phyloP scores from a whole-genome alignment of 257 asterid species.

The Knoxia roxburghii region DNA sequence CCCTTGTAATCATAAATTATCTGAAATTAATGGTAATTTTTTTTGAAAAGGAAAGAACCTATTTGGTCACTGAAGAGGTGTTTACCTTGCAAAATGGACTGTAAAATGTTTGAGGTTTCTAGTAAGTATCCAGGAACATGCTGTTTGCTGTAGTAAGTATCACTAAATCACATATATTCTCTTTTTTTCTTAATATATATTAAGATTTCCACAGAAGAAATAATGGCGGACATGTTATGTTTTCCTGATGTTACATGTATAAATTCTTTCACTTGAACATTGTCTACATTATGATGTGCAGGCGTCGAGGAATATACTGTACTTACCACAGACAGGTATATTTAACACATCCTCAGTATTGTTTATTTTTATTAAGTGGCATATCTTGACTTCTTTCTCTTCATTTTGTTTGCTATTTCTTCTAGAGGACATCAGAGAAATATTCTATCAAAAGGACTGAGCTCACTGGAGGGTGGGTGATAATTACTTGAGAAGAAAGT shows the following conservation, averaged over 20 bases:
- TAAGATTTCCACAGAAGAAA: neutral
- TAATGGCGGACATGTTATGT: neutral
- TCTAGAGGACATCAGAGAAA: slow-evolving; percentile 52
- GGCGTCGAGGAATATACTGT: slow-evolving; percentile 65
- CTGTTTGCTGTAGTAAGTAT: neutral
- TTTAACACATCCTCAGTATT: slow-evolving; percentile 10
- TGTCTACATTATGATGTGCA: slow-evolving; percentile 24
- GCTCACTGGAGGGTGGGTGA: slow-evolving; percentile 84
- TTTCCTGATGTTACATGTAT: neutral
- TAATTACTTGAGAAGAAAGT: neutral
- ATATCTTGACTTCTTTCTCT: neutral
- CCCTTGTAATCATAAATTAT: neutral
- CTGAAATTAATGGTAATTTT: neutral
- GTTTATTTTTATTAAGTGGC: neutral
- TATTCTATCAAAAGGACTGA: slow-evolving; percentile 68
- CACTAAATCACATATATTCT: neutral
- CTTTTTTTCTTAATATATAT: neutral
- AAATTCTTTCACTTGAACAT: slow-evolving; percentile 6
- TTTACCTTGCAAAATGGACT: neutral
- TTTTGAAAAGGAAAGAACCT: neutral
- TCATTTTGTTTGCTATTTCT: slow-evolving; percentile 10
- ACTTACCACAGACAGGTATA: slow-evolving; percentile 60
- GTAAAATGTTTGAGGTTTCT: neutral
- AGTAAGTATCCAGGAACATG: neutral
- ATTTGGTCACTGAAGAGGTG: neutral